These are phyloP conservation scores for Arthroderma sp. DNA, from an alignment of 2,329 filamentous ascomycete species.

Conservation along the genomic window DNA sequence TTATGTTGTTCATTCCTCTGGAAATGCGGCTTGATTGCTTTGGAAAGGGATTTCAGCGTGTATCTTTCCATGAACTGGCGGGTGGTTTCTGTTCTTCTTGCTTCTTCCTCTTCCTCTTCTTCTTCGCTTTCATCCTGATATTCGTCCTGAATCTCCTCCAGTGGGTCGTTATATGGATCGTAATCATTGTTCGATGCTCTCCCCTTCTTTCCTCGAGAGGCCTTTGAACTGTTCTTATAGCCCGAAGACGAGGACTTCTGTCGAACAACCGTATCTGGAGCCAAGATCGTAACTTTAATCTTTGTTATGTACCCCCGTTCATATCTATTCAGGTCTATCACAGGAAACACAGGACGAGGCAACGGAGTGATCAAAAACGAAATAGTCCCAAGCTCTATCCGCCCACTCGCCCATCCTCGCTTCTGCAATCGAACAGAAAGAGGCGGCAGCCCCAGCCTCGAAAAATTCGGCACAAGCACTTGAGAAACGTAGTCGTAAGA, in stretches of 20 bases:
- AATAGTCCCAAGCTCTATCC: conserved; percentile 34
- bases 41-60: neutral
- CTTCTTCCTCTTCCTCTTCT: neutral
- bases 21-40: neutral
- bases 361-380: conserved; percentile 37
- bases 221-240: no score
- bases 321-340: conserved; percentile 19
- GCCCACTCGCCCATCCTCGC: conserved; percentile 43
- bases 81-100: neutral
- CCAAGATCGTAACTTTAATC: conserved; percentile 28
- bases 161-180: neutral
- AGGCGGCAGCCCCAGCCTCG: conserved; percentile 36
- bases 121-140: neutral
- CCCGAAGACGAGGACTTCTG: neutral
- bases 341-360: conserved; percentile 17
- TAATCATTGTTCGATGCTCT: neutral
- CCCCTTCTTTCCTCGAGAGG: no score
- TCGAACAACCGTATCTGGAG: conserved; percentile 17
- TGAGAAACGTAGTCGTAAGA: conserved; percentile 44
- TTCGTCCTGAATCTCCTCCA: neutral
- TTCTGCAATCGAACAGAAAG: conserved; percentile 31
- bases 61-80: neutral
- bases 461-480: conserved; percentile 43
- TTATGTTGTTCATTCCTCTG: neutral
- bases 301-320: conserved; percentile 20